These are phyloP conservation scores for Saprolegnia parasitica DNA, from an alignment of 352 stramenopile genomes.

Conservation along the genomic window DNA sequence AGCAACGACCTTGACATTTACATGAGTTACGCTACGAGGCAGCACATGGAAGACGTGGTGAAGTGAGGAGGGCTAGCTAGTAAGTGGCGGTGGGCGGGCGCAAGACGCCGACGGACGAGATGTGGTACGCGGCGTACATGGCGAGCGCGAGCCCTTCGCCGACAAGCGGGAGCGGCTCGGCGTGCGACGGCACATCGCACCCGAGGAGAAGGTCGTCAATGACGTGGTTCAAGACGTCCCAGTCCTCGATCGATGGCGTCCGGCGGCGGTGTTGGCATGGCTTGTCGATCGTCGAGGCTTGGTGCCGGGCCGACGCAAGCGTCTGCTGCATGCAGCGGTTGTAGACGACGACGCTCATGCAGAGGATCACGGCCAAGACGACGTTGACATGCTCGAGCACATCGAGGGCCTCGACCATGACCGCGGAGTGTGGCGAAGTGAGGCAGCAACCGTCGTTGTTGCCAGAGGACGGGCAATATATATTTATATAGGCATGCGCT, in stretches of 20 bases:
- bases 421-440: too few relatives aligned
- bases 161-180: background rate
- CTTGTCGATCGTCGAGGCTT: too few relatives aligned
- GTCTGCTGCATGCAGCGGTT: background rate
- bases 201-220: background rate
- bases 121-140: background rate
- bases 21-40: too few relatives aligned
- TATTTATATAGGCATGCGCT: too few relatives aligned
- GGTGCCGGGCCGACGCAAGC: background rate
- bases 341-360: background rate
- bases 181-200: background rate
- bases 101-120: background rate
- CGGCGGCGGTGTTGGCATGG: too few relatives aligned
- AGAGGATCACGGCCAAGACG: background rate
- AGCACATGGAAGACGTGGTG: background rate
- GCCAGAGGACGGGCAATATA: too few relatives aligned
- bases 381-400: background rate
- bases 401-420: background rate
- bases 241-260: background rate
- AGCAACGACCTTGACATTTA: too few relatives aligned
- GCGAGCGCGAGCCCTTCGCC: conserved; percentile 4
- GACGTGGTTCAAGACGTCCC: background rate
- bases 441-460: too few relatives aligned
- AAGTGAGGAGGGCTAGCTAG: background rate
- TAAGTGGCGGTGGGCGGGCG: background rate